Conservation (phyloP, 192 early-diverging fungal genomes). For the Thamnidium elegans region DNA sequence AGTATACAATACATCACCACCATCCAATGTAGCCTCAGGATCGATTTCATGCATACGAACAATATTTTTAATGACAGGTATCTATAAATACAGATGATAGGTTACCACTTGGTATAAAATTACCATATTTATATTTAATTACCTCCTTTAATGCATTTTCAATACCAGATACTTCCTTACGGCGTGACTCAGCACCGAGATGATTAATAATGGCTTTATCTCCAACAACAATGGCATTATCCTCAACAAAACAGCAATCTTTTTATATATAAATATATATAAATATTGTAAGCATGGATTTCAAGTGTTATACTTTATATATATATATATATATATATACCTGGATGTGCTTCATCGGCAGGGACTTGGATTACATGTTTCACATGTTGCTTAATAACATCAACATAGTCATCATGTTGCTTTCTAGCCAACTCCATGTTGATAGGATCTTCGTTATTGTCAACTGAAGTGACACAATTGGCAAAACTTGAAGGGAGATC, state of each 20-base stretch:
- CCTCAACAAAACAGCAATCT: slow-evolving; percentile 46
- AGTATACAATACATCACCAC: slow-evolving; percentile 39
- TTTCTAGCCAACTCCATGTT: slow-evolving; percentile 12
- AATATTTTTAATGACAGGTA: slow-evolving; percentile 1
- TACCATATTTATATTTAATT: background rate
- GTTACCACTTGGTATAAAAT: background rate
- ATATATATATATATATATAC: background rate
- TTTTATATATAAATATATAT: background rate
- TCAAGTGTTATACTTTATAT: too few relatives aligned
- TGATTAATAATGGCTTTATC: slow-evolving; percentile 28
- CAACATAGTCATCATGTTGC: slow-evolving; percentile 34
- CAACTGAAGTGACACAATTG: too few relatives aligned
- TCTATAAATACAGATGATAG: background rate
- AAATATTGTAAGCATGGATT: background rate
- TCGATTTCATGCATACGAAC: slow-evolving; percentile 23
- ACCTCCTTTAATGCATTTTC: background rate
- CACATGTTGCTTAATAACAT: background rate
- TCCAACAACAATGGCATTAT: slow-evolving; percentile 33
- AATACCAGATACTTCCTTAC: slow-evolving; percentile 22
- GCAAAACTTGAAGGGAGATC: too few relatives aligned
- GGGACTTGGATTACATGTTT: slow-evolving; percentile 10
- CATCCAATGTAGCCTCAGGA: slow-evolving; percentile 29
- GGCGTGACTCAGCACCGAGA: slow-evolving; percentile 15
- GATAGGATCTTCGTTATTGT: too few relatives aligned
- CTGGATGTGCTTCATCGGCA: slow-evolving; percentile 30